A percentile compares a stretch with the other conserved stretches of the same genome.
These are phyloP conservation scores for Mycena amicta DNA, from an alignment of 768 basidiomycete genomes.

Conservation along the genomic window DNA sequence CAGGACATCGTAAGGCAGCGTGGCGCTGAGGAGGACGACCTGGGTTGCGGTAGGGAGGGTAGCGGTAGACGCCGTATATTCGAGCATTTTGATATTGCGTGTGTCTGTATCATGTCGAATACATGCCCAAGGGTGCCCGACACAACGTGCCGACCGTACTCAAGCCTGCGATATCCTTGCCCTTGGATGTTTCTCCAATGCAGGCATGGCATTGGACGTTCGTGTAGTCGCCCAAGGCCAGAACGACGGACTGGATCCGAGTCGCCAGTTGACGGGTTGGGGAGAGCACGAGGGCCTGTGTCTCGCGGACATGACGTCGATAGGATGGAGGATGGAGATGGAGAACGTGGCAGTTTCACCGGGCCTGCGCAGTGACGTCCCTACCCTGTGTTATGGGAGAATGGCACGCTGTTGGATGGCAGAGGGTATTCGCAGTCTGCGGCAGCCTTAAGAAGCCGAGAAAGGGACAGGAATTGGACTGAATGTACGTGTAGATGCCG, in stretches of 20 bases:
- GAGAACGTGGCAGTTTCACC: too few relatives aligned
- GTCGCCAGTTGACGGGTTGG: slow-evolving; percentile 97
- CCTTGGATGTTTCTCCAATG: slow-evolving; percentile 94
- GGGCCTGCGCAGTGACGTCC: slow-evolving; percentile 98
- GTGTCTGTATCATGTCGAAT: slow-evolving; percentile 98
- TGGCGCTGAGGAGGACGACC: slow-evolving; percentile 93
- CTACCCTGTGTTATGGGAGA: slow-evolving; percentile 89
- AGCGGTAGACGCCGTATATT: slow-evolving; percentile 97
- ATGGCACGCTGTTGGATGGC: slow-evolving; percentile 99
- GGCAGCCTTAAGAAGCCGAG: too few relatives aligned
- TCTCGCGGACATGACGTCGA: slow-evolving; percentile 91
- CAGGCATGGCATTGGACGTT: slow-evolving; percentile 98
- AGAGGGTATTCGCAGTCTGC: too few relatives aligned
- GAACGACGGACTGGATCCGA: slow-evolving; percentile 94
- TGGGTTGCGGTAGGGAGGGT: slow-evolving; percentile 95
- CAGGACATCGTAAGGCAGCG: slow-evolving; percentile 91
- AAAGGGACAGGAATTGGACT: too few relatives aligned
- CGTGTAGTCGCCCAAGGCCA: slow-evolving; percentile 97
- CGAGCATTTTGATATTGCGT: slow-evolving; percentile 97
- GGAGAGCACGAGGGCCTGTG: slow-evolving; percentile 92
- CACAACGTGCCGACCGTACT: slow-evolving; percentile 95
- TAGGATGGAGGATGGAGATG: slow-evolving; percentile 93
- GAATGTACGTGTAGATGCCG: neutral
- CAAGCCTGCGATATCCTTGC: slow-evolving; percentile 95
- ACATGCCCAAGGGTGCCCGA: too few relatives aligned